A percentile compares a stretch with the other conserved stretches of the same genome.
Conservation (phyloP, 768 basidiomycete species). For the Exsudoporus frostii region DNA sequence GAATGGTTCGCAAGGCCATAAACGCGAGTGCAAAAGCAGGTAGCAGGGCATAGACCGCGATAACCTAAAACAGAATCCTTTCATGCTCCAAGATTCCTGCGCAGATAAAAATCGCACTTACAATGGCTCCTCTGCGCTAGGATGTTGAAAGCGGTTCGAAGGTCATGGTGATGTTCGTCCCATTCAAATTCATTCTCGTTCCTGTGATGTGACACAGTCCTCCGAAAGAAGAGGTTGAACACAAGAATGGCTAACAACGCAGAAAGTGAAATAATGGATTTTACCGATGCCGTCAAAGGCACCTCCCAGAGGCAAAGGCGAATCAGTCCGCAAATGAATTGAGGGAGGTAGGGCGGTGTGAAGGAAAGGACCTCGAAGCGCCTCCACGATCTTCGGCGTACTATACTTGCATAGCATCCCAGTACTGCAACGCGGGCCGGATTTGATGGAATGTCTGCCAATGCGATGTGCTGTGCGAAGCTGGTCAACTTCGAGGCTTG, state of each 20-base stretch:
- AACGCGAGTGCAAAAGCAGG: constrained; percentile 52
- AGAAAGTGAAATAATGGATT: constrained; percentile 6
- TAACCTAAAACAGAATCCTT: constrained; percentile 29
- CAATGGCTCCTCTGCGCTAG: constrained; percentile 16
- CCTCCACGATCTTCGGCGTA: neutral
- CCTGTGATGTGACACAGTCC: neutral
- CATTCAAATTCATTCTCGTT: constrained; percentile 4
- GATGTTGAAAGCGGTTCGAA: constrained; percentile 11
- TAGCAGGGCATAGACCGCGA: constrained; percentile 51
- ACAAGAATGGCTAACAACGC: neutral
- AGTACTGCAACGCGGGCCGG: neutral
- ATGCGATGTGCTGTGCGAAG: constrained; percentile 7
- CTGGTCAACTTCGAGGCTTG: neutral
- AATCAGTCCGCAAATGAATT: constrained; percentile 35
- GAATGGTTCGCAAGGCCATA: constrained; percentile 47
- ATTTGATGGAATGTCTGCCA: constrained; percentile 6
- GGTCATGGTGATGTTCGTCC: neutral
- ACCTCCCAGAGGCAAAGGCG: constrained; percentile 33
- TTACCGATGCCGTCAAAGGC: constrained; percentile 22
- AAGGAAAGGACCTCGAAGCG: constrained; percentile 9
- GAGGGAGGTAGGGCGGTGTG: constrained; percentile 19
- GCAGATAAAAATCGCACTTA: constrained; percentile 11
- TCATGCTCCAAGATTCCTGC: neutral
- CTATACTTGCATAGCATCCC: neutral
- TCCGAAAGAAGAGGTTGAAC: neutral